Evolutionary conservation across 192 early-diverging fungal species (phyloP), one percentile per base, ranked within the genome.

Genomic region (Bifiguratus adelaidae): DNA sequence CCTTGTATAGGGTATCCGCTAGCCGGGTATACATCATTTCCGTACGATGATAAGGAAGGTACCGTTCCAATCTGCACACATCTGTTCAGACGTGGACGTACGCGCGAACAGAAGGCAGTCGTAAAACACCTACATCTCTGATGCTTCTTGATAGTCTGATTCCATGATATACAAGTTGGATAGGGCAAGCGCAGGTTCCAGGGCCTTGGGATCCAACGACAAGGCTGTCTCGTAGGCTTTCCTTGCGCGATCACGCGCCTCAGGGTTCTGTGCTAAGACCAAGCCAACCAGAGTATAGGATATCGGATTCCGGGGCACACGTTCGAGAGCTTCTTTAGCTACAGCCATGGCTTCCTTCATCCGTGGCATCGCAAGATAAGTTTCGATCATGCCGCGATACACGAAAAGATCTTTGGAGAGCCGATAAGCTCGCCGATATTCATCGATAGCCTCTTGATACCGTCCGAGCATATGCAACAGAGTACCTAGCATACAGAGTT

Each of bases 371-470:
- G 37, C 37, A 13, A 40, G 37, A 1, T 40, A 40, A 13, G 37
- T 40, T 13, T 40, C 37, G 7, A 21, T 15, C 37, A 13, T 40
- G 22, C 37, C 37, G 16, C 37, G 37, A 40, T 21, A 40, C 22
- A 40, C 37, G 15, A 40, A 40, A 20, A 40, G 37, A 13, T 40
- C 37, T 40, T 40, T 40, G 37, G 37, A 40, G 15, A 40, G 37
- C 16, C 37, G 37, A 13, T 40, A 40, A 6, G 37, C 37, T 15
- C 15, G 16, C 22, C 37, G 37, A 15, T 20, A 40, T 11, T 15
- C 37, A 13, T 7, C 22, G 15, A 40, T 40, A 15, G 37, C 37
- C 22, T 40, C 37, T 11, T 15, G 18, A 15, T 40, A 21, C 13
- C 37, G 6, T 40, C 37, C 37, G 18, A 40, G 16, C 15, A 40